Base-by-base conservation (phyloP, 768 basidiomycete species). In the Termitomyces sp. region DNA sequence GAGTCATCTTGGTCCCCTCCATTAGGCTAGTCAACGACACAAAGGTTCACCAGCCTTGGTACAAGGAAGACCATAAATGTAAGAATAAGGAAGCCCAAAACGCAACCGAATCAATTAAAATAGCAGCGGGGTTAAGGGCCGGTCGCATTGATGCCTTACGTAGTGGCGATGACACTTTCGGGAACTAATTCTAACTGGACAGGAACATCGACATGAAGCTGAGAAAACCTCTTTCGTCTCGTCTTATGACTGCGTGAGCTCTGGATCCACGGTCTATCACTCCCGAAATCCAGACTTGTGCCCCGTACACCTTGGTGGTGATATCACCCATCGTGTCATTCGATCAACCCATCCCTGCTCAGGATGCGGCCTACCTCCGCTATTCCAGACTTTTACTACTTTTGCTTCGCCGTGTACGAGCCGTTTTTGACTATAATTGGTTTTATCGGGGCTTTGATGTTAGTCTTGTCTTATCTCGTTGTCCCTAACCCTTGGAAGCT, bases 321-420 rank as follows among this genome's bases (percentile, higher is more conserved):
- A 42, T 56, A 62, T 56, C 55, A 46, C 49, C 55, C 41, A 41
- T 52, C 37, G 51, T 52, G 51, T 39, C 37, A 24, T 52, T 29
- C 51, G 51, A 57, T 50, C 33, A 39, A 22, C 26, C 51, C 20
- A 34, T 28, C 18, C 37, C 51, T 37, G 24, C 31, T 26, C 55
- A 57, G 55, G 61, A 81, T 81, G 80, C 70, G 68, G 31, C 72
- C 77, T 16, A 68, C 72, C 39, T 87, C 88, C 60, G 85, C 89
- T 41, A 77, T 92, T 63, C 88, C 90, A 20, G 79, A 81, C 64
- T 77, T 83, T 59, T 92, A 92, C 72, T 91, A 84, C 71, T 77
- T 82, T 45, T 75, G 87, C 60, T 92, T 92, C 65, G 87, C 83
- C 28, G 75, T 83, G 54, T 90, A 87, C 66, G 90, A 92, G 70